Percentiles rank a stretch among this genome's conserved stretches.
Conservation (phyloP, 176 grass and related monocot genomes). For the Carex myosuroides region DNA sequence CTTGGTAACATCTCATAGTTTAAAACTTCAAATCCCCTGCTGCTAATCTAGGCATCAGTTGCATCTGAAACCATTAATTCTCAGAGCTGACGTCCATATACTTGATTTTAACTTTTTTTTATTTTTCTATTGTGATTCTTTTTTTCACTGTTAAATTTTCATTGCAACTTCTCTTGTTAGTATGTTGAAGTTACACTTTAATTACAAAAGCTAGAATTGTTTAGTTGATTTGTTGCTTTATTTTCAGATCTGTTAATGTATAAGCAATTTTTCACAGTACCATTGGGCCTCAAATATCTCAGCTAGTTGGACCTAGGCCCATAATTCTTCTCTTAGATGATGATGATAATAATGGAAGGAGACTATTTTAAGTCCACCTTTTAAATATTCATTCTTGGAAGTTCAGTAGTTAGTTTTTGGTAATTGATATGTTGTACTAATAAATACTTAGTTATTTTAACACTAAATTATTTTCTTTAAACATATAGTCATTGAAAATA, state of each 20-base stretch:
- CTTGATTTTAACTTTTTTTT: background rate
- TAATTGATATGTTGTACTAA: too few species aligned
- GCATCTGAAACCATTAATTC: background rate
- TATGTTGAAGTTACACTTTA: background rate
- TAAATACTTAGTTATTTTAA: too few species aligned
- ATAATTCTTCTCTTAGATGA: too few species aligned
- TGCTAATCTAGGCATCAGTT: background rate
- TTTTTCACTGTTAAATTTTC: background rate
- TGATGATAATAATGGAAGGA: too few species aligned
- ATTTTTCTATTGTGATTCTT: background rate
- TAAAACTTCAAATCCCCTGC: background rate
- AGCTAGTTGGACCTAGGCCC: too few species aligned
- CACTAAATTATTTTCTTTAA: too few species aligned
- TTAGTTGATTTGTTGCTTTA: background rate
- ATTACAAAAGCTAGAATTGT: background rate
- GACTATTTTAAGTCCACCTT: too few species aligned
- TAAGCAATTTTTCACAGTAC: background rate
- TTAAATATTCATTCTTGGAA: too few species aligned
- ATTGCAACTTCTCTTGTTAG: background rate
- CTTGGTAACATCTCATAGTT: background rate
- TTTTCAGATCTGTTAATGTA: background rate
- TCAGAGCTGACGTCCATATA: background rate
- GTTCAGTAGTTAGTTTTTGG: too few species aligned
- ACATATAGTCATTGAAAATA: too few species aligned
- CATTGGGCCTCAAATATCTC: background rate